These are phyloP conservation scores for Staphylotrichum tortipilum DNA, from an alignment of 495 filamentous ascomycete species.

Conservation along the genomic window DNA sequence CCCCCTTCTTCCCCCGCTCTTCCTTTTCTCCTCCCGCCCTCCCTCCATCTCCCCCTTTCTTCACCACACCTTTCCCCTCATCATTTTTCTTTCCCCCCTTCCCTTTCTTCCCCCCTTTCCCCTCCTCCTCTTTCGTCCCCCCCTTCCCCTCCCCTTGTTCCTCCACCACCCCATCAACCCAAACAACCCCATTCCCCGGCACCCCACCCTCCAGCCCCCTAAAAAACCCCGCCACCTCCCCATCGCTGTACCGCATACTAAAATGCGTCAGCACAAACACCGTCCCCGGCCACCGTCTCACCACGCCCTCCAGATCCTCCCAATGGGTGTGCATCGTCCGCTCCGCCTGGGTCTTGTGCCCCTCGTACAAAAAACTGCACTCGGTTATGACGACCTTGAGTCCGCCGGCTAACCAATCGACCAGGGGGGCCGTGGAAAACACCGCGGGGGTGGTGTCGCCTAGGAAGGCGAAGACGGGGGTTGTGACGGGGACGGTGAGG, in stretches of 20 bases:
- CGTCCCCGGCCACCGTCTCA: conserved; percentile 22
- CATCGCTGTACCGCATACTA: conserved; percentile 28
- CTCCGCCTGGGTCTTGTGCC: conserved; percentile 26
- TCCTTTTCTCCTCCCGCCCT: too few species aligned
- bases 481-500: conserved; percentile 21
- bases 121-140: too few species aligned
- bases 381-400: conserved; percentile 32
- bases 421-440: conserved; percentile 17
- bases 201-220: conserved; percentile 16
- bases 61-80: too few species aligned
- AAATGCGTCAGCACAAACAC: conserved; percentile 34
- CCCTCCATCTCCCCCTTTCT: too few species aligned
- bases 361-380: conserved; percentile 29
- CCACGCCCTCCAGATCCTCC: conserved; percentile 26
- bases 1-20: too few species aligned
- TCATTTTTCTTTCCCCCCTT: too few species aligned
- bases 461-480: conserved; percentile 31
- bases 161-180: conserved; percentile 24
- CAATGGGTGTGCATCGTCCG: conserved; percentile 32
- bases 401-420: conserved; percentile 14
- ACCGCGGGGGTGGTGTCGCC: conserved; percentile 28
- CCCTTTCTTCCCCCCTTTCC: too few species aligned
- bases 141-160: not conserved
- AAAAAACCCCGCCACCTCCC: conserved; percentile 28
- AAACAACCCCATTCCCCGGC: conserved; percentile 29